Conservation (phyloP, 495 filamentous ascomycete species). For the Ramalina peruviana region DNA sequence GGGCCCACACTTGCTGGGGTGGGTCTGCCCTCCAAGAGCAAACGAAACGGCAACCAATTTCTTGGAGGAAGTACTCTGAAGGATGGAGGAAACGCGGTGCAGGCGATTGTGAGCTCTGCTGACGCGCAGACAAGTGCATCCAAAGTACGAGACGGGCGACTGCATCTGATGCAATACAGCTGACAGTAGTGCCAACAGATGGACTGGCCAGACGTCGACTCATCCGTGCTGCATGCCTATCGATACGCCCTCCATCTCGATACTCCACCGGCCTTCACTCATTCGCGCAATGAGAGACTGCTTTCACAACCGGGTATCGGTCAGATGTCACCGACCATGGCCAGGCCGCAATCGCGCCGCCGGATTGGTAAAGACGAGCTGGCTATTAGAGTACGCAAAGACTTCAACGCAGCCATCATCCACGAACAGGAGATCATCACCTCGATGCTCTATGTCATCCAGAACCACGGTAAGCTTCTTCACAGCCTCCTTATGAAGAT, state of each 20-base stretch:
- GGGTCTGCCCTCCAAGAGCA: constrained; percentile 11
- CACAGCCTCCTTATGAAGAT: background rate
- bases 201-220: constrained; percentile 48
- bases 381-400: constrained; percentile 56
- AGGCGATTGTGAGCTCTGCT: background rate
- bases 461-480: constrained; percentile 36
- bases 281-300: constrained; percentile 47
- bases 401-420: constrained; percentile 64
- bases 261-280: constrained; percentile 47
- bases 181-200: constrained; percentile 32
- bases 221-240: constrained; percentile 50
- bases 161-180: background rate
- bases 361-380: constrained; percentile 53
- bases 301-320: constrained; percentile 50
- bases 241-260: constrained; percentile 50
- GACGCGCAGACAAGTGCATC: background rate
- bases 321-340: constrained; percentile 57
- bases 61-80: constrained; percentile 18
- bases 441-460: constrained; percentile 59
- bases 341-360: constrained; percentile 41
- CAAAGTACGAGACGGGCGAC: background rate
- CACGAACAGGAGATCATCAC: constrained; percentile 66
- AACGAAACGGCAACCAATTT: constrained; percentile 11
- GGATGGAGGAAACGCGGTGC: constrained; percentile 18
- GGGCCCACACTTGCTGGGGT: background rate